Conservation (phyloP, 768 basidiomycete genomes). For the Hydnomerulius pinastri region DNA sequence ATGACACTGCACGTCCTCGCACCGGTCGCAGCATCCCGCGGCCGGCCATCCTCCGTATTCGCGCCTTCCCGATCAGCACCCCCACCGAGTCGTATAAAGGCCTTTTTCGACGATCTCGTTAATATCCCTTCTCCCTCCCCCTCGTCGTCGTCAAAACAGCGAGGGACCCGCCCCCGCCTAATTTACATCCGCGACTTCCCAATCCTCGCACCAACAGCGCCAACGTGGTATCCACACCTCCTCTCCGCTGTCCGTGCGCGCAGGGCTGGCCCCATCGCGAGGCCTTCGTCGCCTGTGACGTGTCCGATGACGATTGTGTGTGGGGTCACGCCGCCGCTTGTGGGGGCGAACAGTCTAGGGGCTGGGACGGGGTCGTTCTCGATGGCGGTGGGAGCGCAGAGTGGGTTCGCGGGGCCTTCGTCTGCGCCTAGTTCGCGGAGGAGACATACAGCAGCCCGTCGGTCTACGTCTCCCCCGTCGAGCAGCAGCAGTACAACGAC, state of each 20-base stretch:
- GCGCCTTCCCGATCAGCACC: slow-evolving; percentile 43
- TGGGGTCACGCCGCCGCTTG: slow-evolving; percentile 81
- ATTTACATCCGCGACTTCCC: slow-evolving; percentile 84
- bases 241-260: slow-evolving; percentile 77
- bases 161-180: slow-evolving; percentile 57
- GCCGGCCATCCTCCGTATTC: slow-evolving; percentile 33
- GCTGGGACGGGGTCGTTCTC: slow-evolving; percentile 14
- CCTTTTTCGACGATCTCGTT: slow-evolving; percentile 77
- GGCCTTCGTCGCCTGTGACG: slow-evolving; percentile 57
- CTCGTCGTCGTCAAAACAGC: slow-evolving; percentile 27
- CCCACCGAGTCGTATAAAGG: slow-evolving; percentile 58
- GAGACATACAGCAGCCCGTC: slow-evolving; percentile 20
- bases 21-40: slow-evolving; percentile 35
- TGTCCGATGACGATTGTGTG: slow-evolving; percentile 85
- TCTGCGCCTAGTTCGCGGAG: not conserved
- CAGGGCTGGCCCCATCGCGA: slow-evolving; percentile 62
- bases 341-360: slow-evolving; percentile 38
- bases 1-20: slow-evolving; percentile 51
- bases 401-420: not conserved
- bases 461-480: slow-evolving; percentile 28
- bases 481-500: slow-evolving; percentile 21
- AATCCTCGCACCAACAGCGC: slow-evolving; percentile 69
- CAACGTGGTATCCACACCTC: slow-evolving; percentile 80
- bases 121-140: slow-evolving; percentile 50
- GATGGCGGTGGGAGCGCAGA: slow-evolving; percentile 11